These are phyloP conservation scores for Nemania abortiva DNA, from an alignment of 2,329 filamentous ascomycete species.

Conservation along the genomic window DNA sequence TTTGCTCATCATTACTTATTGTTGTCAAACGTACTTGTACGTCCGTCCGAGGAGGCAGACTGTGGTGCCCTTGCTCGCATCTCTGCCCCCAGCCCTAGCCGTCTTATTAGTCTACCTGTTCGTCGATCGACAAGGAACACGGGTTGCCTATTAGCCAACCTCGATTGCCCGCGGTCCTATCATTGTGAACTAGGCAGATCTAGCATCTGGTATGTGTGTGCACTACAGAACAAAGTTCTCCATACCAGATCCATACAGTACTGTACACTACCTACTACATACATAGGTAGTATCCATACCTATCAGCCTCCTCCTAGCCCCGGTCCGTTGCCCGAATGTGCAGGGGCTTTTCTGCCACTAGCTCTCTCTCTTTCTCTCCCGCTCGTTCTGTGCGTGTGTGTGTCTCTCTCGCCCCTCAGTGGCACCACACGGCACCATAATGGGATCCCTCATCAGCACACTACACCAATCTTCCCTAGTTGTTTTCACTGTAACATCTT, in stretches of 20 bases:
- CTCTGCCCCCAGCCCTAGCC: conserved; percentile 6
- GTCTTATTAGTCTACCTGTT: background rate
- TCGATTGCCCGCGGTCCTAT: conserved; percentile 9
- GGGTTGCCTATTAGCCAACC: background rate
- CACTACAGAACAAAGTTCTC: conserved; percentile 7
- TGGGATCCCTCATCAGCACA: conserved; percentile 25
- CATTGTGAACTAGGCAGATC: conserved; percentile 12
- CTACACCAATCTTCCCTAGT: conserved; percentile 21
- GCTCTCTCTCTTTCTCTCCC: background rate
- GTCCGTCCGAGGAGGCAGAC: background rate
- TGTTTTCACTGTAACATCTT: conserved; percentile 7
- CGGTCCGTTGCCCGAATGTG: background rate
- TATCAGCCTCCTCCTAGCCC: conserved; percentile 23
- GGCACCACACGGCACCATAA: conserved; percentile 34
- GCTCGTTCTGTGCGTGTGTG: background rate
- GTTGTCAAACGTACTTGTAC: background rate
- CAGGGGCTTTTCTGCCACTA: conserved; percentile 22
- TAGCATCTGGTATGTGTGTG: conserved; percentile 17
- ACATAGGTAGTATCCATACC: background rate
- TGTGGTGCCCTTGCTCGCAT: conserved; percentile 14
- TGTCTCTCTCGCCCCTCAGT: conserved; percentile 33
- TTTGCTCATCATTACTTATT: conserved; percentile 7
- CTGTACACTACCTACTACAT: background rate
- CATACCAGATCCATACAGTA: background rate
- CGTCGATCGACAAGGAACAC: conserved; percentile 5